A percentile compares a stretch with the other conserved stretches of the same genome.
phyloP scores from a whole-genome alignment of 1,139 yeast species.

The Trichomonascaceae sp. region DNA sequence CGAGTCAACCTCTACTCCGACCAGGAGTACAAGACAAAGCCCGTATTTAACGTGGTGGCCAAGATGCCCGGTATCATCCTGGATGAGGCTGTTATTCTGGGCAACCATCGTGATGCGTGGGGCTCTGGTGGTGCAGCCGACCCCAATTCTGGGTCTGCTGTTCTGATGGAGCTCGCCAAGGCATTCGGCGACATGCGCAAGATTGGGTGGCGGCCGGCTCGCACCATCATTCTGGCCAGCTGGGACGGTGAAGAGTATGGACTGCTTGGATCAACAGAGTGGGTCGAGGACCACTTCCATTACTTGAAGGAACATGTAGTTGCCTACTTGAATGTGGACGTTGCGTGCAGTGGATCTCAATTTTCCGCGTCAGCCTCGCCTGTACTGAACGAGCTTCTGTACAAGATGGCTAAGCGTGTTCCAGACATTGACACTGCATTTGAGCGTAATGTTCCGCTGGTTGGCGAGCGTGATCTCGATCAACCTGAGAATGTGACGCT shows the following conservation, averaged over 20 bases:
- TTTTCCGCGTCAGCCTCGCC: conserved; percentile 41
- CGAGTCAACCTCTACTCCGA: conserved; percentile 38
- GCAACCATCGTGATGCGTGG: conserved; percentile 68
- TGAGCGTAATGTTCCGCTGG: not conserved
- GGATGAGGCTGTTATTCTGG: conserved; percentile 43
- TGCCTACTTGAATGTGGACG: conserved; percentile 54
- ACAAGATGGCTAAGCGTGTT: conserved; percentile 30
- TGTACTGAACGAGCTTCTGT: conserved; percentile 31
- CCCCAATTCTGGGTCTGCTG: conserved; percentile 57
- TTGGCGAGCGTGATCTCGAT: conserved; percentile 1
- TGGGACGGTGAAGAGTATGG: conserved; percentile 74
- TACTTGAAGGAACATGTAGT: conserved; percentile 34
- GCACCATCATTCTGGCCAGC: conserved; percentile 46
- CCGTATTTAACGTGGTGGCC: conserved; percentile 49
- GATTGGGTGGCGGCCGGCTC: conserved; percentile 49
- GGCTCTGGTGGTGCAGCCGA: conserved; percentile 61
- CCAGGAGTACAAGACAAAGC: conserved; percentile 45
- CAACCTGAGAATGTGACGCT: conserved; percentile 2
- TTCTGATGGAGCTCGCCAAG: conserved; percentile 43
- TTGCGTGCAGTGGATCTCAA: conserved; percentile 40
- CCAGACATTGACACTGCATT: conserved; percentile 30
- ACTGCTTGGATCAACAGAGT: conserved; percentile 54
- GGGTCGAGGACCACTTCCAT: conserved; percentile 41
- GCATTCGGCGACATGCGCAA: conserved; percentile 37
- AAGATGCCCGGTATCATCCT: conserved; percentile 37